Evolutionary conservation across 2,329 filamentous ascomycete genomes (phyloP).

Genomic region (Aspergillus jensenii): DNA sequence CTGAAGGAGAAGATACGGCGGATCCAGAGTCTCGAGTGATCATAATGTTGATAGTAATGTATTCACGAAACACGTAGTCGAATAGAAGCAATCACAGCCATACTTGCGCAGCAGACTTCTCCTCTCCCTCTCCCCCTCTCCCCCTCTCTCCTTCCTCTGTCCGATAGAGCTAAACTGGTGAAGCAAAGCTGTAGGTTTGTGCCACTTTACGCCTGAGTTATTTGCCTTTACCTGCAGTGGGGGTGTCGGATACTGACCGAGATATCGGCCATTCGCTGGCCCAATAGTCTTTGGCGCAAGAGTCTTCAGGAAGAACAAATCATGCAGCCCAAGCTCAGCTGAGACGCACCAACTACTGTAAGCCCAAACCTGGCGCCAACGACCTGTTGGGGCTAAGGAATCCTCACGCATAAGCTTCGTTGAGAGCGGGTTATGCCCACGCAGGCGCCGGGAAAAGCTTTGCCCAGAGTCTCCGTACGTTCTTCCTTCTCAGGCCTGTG

Average conservation of each 20-base stretch:
- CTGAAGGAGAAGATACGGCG: background rate
- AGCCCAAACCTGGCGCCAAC: background rate
- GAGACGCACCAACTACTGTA: background rate
- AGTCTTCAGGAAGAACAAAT: background rate
- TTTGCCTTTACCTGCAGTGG: background rate
- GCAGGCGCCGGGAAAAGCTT: background rate
- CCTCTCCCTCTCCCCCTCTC: background rate
- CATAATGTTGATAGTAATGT: background rate
- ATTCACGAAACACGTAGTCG: background rate
- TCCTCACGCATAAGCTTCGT: background rate
- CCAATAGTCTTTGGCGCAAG: background rate
- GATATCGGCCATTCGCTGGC: background rate
- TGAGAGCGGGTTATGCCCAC: background rate
- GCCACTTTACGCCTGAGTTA: background rate
- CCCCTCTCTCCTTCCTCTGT: no score
- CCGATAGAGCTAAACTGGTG: background rate
- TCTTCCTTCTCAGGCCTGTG: background rate
- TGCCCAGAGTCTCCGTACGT: background rate
- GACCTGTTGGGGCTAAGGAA: background rate
- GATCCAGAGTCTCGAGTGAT: background rate
- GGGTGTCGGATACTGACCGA: background rate
- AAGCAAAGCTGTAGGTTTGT: background rate
- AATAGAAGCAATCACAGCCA: background rate
- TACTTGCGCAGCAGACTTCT: background rate
- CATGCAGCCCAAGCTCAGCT: background rate